Conservation (phyloP, 2,329 filamentous ascomycete genomes). For the Aspergillus hortae region DNA sequence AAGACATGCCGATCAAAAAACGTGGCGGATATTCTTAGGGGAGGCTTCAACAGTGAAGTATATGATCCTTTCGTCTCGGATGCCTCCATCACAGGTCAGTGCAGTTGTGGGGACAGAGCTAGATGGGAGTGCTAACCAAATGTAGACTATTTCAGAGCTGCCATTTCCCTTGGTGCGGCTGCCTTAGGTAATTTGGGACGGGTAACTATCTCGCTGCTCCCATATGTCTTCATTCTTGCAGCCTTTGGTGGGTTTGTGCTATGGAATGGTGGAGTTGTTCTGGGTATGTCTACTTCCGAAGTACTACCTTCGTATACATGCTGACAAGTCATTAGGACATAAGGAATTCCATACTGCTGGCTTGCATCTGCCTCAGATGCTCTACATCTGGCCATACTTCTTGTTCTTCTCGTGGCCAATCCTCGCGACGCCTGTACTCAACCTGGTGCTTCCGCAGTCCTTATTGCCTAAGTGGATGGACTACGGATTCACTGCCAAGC, state of each 20-base stretch:
- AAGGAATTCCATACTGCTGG: constrained; percentile 92
- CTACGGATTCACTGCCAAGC: constrained; percentile 29
- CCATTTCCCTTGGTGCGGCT: constrained; percentile 62
- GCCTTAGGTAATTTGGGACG: constrained; percentile 43
- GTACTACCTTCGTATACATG: background rate
- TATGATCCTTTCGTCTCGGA: constrained; percentile 50
- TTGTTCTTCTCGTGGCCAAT: constrained; percentile 85
- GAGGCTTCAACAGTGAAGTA: constrained; percentile 38
- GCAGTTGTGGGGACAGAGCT: background rate
- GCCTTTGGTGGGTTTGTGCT: constrained; percentile 71
- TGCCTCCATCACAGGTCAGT: constrained; percentile 48
- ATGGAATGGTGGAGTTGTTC: constrained; percentile 88
- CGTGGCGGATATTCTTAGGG: constrained; percentile 26
- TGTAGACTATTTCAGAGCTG: constrained; percentile 48
- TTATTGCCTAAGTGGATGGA: constrained; percentile 33
- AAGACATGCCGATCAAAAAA: constrained; percentile 24
- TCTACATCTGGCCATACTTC: constrained; percentile 91
- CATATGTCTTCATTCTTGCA: constrained; percentile 60
- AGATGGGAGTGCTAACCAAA: constrained; percentile 20
- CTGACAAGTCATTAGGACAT: constrained; percentile 59
- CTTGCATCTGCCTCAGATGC: constrained; percentile 83
- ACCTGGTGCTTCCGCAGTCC: constrained; percentile 30
- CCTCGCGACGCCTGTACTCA: constrained; percentile 55
- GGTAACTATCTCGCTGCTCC: constrained; percentile 39
- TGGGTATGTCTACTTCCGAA: constrained; percentile 56